Percentiles rank a stretch among this genome's conserved stretches.
phyloP scores from a whole-genome alignment of 768 basidiomycete species.

The Tylopilus sp. region DNA sequence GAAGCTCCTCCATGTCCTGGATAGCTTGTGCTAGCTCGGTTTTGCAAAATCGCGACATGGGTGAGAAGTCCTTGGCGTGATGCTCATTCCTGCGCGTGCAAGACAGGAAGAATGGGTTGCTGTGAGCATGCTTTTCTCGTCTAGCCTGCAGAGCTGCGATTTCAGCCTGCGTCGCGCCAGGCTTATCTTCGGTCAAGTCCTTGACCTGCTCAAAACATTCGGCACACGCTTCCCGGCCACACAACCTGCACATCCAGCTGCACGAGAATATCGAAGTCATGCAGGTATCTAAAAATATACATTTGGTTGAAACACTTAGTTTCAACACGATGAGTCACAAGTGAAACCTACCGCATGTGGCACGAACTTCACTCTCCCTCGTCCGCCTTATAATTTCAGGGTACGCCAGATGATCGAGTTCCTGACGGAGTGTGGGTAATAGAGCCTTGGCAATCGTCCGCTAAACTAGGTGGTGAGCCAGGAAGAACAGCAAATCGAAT shows the following conservation, averaged over 20 bases:
- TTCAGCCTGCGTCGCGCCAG: constrained; percentile 46
- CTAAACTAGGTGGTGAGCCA: constrained; percentile 36
- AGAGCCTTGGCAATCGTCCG: constrained; percentile 64
- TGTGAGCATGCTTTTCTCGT: constrained; percentile 58
- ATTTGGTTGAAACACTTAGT: constrained; percentile 7
- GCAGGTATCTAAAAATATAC: constrained; percentile 69
- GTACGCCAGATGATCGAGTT: constrained; percentile 56
- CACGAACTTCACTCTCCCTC: constrained; percentile 78
- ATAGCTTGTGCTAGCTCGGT: constrained; percentile 65
- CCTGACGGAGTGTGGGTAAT: constrained; percentile 61
- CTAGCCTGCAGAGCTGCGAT: constrained; percentile 46
- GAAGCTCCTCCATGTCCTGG: constrained; percentile 60
- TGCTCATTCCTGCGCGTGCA: constrained; percentile 75
- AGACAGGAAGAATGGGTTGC: constrained; percentile 70
- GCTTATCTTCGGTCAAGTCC: constrained; percentile 55
- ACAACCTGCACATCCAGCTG: constrained; percentile 87
- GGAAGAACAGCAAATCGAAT: background rate
- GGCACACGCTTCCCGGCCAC: constrained; percentile 86
- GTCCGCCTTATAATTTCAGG: constrained; percentile 65
- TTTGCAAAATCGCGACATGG: constrained; percentile 73
- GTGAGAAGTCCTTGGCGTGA: constrained; percentile 61
- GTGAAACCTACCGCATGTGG: constrained; percentile 69
- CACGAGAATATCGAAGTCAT: constrained; percentile 90
- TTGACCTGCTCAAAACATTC: constrained; percentile 75
- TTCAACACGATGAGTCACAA: constrained; percentile 1